Evolutionary conservation across 495 filamentous ascomycete species (phyloP), one percentile per base, ranked within the genome.

Genomic region (Massariosphaeria phaeospora): DNA sequence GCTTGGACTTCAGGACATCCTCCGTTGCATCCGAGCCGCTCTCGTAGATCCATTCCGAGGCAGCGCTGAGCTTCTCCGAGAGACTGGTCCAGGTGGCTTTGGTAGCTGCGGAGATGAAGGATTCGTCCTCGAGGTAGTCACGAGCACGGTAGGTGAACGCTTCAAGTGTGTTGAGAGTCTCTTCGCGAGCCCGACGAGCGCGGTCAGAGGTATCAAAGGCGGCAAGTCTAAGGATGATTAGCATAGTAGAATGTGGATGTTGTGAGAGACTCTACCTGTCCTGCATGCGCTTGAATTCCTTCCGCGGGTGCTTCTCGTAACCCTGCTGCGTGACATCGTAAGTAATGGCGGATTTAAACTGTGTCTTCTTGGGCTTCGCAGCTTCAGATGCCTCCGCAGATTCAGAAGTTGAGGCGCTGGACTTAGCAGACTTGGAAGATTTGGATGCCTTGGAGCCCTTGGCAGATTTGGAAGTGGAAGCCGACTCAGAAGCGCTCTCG

Each of bases 81-180:
- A 97, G 79, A 23, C 64, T 62, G 2, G 72, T 65, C 26, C 87
- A 75, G 55, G 87, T 78, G 18, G 78, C 77, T 1, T 76, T 67
- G 39, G 83, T 91, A 39, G 89, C 81, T 11, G 76, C 81, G 10
- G 73, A 76, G 34, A 84, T 71, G 68, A 96, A 96, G 13, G 77
- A 78, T 49, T 85, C 80, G 56, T 86, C 83, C 13, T 85, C 82
- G 9, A 94, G 70, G 17, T 90, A 73, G 70, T 96, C 94, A 4
- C 89, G 83, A 34, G 84, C 80, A 55, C 81, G 84, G 76, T 99
- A 99, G 36, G 90, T 95, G 68, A 86, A 95, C n/a, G 78, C 82
- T 68, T 99, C 93, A 23, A 99, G 81, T 61, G 86, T 84, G 72
- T 99, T 99, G 24, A 96, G 73, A 9, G 87, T 79, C 69, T 96